Evolutionary conservation across 345 rosid species (phyloP), one percentile per base, ranked within the genome.

Genomic region (Eucalyptus leucophloia): DNA sequence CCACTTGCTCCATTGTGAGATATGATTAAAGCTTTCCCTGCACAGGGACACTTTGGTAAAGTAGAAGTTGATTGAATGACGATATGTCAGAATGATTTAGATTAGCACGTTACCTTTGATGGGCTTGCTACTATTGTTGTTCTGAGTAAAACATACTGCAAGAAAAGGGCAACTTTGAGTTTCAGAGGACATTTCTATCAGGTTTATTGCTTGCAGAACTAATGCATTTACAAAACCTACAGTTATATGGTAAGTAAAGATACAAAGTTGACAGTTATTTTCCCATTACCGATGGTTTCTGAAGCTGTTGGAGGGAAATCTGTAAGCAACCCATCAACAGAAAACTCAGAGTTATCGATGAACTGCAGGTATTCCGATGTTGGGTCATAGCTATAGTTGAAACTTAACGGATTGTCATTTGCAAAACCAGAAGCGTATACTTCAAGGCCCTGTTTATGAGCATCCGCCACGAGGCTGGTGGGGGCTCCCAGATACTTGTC

Each of bases 1-100:
- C 99, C 99, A 87, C 99, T 97, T 45, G 99, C 98, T 72, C 99
- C 99, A 62, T 96, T 96, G 90, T 95, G 97, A 86, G 95, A 88
- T 91, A 98, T 95, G 89, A 98, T 90, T 92, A 95, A 88, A 28
- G 94, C 88, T 40, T 88, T 80, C 53, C 90, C 97, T 93, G 94
- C 47, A 40, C 9, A 40, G 85, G 85, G 28, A 40, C 47, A 77
- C 47, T 77, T 77, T 12, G 47, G 85, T 77, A 21, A 77, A 40
- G 26, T 40, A 40, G 85, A 77, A 77, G 85, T 40, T 77, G 85
- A 23, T 77, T 40, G 16, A 40, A 21, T 77, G 30, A 6, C 9
- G 17, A 77, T 37, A 72, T 37, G 28, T 37, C 47, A 77, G 47
- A 40, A 77, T 77, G 47, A 28, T 26, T 65, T 40, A 88, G 86